Evolutionary conservation across 768 basidiomycete species (phyloP).

Genomic region (Kwoniella botswanensis): DNA sequence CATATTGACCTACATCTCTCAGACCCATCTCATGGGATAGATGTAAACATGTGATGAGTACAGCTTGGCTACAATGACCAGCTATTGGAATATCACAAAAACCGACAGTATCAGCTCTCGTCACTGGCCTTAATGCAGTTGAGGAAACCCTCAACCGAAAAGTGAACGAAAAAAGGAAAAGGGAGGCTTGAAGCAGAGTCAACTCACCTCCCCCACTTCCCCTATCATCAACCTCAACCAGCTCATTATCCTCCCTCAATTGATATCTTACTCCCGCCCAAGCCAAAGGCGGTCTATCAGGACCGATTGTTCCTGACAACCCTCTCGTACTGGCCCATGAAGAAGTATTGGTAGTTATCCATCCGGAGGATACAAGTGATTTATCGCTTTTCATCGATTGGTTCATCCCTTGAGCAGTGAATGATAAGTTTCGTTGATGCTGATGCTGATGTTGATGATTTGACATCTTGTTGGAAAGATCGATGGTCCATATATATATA

Average conservation of each 20-base stretch:
- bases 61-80: conserved; percentile 42
- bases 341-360: conserved; percentile 21
- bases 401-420: not conserved
- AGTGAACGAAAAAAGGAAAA: no score
- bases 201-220: not conserved
- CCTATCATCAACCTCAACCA: not conserved
- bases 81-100: not conserved
- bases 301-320: not conserved
- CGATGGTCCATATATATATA: not conserved
- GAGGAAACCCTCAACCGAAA: no score
- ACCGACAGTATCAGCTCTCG: not conserved
- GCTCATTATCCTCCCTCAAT: not conserved
- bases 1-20: conserved; percentile 46
- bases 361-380: conserved; percentile 9
- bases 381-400: conserved; percentile 8
- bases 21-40: conserved; percentile 47
- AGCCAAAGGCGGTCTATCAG: conserved; percentile 11
- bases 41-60: conserved; percentile 50
- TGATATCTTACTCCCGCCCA: conserved; percentile 26
- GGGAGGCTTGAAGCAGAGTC: no score
- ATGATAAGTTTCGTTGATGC: not conserved
- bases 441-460: not conserved
- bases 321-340: conserved; percentile 11
- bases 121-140: no score
- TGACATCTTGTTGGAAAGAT: no score